Conservation (phyloP, 345 rosid genomes). For the Chamaenerion angustifolium region DNA sequence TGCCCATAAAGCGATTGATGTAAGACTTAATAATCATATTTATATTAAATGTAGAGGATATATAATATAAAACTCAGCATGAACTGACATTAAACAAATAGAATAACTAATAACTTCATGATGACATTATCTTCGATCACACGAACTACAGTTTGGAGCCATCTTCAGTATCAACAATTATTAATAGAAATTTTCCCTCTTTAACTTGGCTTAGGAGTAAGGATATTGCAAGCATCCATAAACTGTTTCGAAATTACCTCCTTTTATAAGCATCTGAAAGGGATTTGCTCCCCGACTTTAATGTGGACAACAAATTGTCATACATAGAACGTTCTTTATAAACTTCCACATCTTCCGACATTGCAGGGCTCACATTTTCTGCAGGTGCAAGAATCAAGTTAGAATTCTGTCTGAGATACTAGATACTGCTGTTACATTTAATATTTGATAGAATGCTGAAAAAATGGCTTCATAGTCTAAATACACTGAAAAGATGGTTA, state of each 20-base stretch:
- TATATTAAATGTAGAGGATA: too few relatives aligned
- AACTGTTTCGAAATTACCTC: slow-evolving; percentile 23
- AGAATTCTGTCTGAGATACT: background rate
- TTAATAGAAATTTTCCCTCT: too few relatives aligned
- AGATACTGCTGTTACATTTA: background rate
- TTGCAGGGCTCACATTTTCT: slow-evolving; percentile 13
- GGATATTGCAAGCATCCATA: too few relatives aligned
- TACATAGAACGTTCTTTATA: slow-evolving; percentile 32
- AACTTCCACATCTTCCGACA: slow-evolving; percentile 15
- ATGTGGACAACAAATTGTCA: slow-evolving; percentile 30
- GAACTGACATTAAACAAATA: too few relatives aligned
- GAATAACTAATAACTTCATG: too few relatives aligned
- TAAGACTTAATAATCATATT: too few relatives aligned
- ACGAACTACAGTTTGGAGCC: too few relatives aligned
- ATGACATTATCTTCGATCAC: too few relatives aligned
- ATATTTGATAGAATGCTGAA: slow-evolving; percentile 1
- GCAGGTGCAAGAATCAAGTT: slow-evolving; percentile 19
- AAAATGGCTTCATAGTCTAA: background rate
- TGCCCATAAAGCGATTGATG: too few relatives aligned
- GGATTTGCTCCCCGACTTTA: slow-evolving; percentile 33
- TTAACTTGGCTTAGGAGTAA: too few relatives aligned
- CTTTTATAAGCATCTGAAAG: slow-evolving; percentile 29
- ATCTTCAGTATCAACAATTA: too few relatives aligned
- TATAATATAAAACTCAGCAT: too few relatives aligned
- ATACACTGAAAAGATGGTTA: background rate